phyloP scores from a whole-genome alignment of 2,329 filamentous ascomycete species.

The Hymenoscyphus linearis region DNA sequence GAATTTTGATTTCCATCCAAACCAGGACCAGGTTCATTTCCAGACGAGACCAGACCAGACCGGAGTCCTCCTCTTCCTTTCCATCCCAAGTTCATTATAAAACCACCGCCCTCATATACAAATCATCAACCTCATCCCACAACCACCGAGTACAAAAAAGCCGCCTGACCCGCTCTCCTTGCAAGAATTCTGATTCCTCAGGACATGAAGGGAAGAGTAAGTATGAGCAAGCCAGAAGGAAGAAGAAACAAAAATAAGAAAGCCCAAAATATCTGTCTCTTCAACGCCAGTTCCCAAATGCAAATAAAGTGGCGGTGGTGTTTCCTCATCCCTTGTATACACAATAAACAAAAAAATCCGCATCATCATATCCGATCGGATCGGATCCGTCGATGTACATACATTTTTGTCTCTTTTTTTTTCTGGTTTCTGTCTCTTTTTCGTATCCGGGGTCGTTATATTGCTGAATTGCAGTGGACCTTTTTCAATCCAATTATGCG shows the following conservation, averaged over 20 bases:
- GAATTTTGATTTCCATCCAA: too few relatives aligned
- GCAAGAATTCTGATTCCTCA: too few relatives aligned
- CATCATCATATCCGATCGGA: constrained; percentile 7
- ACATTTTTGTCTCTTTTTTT: not conserved
- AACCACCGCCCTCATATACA: constrained; percentile 3
- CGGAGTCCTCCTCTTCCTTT: too few relatives aligned
- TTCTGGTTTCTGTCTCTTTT: not conserved
- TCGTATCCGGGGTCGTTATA: not conserved
- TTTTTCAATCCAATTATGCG: constrained; percentile 17
- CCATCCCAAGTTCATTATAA: constrained; percentile 11
- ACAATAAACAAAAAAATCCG: too few relatives aligned
- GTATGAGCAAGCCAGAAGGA: too few relatives aligned
- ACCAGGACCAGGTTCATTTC: too few relatives aligned
- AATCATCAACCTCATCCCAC: constrained; percentile 9
- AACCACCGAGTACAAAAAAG: too few relatives aligned
- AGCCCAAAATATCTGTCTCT: constrained; percentile 11
- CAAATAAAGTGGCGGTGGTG: constrained; percentile 1
- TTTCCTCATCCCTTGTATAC: constrained; percentile 14
- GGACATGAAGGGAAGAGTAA: too few relatives aligned
- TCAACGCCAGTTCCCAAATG: constrained; percentile 20
- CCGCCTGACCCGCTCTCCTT: too few relatives aligned
- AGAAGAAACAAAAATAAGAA: constrained; percentile 9
- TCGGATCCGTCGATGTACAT: constrained; percentile 3
- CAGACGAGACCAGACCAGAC: too few relatives aligned
- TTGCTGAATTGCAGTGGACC: not conserved